Evolutionary conservation across 768 basidiomycete species (phyloP), one percentile per base, ranked within the genome.

Genomic region (Tulasnella sp.): DNA sequence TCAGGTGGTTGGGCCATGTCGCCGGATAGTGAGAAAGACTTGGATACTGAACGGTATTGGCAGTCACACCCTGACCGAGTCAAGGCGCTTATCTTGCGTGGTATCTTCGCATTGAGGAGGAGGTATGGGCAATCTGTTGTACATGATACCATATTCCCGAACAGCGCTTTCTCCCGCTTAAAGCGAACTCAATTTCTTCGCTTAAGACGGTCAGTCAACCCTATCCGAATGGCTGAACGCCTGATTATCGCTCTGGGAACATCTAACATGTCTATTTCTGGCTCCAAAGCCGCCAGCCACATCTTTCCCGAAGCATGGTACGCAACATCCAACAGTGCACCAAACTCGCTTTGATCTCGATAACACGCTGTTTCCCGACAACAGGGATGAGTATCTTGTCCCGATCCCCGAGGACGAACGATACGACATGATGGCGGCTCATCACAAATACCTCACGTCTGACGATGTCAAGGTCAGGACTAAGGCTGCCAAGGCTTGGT

Each of bases 101-200:
- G 94, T 0, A 92, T 97, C 56, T 95, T 96, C 68, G 86, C 87
- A 19, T 75, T 96, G 19, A 77, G 89, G 24, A 84, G 82, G 75
- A 86, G 81, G 85, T 86, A 49, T 2, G 47, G 27, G 42, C 2
- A 0, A 38, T 27, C 3, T 11, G 24, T 26, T 4, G 26, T 69
- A 26, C 1, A 26, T 21, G 9, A n/a, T n/a, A n/a, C n/a, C n/a
- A n/a, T n/a, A 10, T 44, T n/a, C 24, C n/a, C n/a, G n/a, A n/a
- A n/a, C n/a, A n/a, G n/a, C n/a, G n/a, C n/a, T n/a, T n/a, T n/a
- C n/a, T n/a, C n/a, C n/a, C n/a, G n/a, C n/a, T 38, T 15, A 9
- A 32, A 75, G 83, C 65, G 93, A 97, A 71, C 78, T 96, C 42
- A 78, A 80, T n/a, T 97, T 93, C 76, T 95, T 96, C 76, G 96